Evolutionary conservation across 2,329 filamentous ascomycete species (phyloP).

Genomic region (Cercospora janseana): DNA sequence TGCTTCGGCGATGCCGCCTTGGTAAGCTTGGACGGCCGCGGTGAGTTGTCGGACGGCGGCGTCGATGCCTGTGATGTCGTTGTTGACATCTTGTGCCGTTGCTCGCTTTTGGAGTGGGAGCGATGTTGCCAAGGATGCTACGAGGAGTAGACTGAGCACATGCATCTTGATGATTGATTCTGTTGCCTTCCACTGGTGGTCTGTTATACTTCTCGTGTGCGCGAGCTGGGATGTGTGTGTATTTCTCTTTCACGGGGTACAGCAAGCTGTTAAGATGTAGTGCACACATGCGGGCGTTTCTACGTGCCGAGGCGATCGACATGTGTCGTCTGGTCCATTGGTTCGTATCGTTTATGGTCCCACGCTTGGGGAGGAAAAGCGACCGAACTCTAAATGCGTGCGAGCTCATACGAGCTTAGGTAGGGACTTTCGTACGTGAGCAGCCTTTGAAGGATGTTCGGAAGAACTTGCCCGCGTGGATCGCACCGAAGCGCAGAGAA

Average conservation of each 20-base stretch:
- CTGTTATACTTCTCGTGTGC: no score
- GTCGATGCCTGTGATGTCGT: conserved; percentile 32
- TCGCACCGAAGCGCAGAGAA: no score
- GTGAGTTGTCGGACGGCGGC: conserved; percentile 27
- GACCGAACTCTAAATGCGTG: conserved; percentile 8
- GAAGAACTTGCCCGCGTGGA: no score
- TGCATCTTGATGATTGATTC: conserved; percentile 15
- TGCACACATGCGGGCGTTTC: background rate
- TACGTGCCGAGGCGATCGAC: conserved; percentile 20
- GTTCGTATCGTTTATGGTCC: conserved; percentile 1
- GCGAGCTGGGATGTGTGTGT: no score
- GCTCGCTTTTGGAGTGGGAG: conserved; percentile 18
- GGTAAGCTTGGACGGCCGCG: conserved; percentile 26
- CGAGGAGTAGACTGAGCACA: conserved; percentile 19
- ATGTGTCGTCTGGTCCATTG: conserved; percentile 2
- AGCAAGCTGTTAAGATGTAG: no score
- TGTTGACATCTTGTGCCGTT: conserved; percentile 25
- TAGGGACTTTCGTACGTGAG: no score
- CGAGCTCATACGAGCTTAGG: conserved; percentile 1
- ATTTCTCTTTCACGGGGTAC: no score
- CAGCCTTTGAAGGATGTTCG: no score
- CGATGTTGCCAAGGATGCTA: conserved; percentile 24
- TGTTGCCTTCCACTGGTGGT: background rate
- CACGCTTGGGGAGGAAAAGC: background rate
- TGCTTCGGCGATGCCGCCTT: conserved; percentile 27